Conservation (phyloP, 2,329 filamentous ascomycete species). For the Beauveria sp. region DNA sequence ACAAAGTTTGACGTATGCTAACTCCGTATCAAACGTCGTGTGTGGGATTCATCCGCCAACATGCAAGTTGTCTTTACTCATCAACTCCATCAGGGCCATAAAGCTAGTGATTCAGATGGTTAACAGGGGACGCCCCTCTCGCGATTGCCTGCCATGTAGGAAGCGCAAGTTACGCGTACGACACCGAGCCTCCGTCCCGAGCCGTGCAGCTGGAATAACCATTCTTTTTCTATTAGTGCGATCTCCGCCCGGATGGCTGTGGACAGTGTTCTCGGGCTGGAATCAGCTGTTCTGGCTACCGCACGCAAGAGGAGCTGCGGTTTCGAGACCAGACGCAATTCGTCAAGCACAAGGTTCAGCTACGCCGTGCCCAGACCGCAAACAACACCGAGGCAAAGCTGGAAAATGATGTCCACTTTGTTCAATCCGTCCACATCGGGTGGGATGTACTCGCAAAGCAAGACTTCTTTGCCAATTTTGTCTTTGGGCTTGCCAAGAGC, state of each 20-base stretch:
- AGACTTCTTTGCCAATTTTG: conserved; percentile 19
- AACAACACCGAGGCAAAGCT: neutral
- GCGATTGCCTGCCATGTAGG: conserved; percentile 19
- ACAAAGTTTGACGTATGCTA: neutral
- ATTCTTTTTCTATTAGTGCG: conserved; percentile 13
- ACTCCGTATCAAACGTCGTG: neutral
- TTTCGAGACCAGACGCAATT: conserved; percentile 18
- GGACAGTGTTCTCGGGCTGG: conserved; percentile 19
- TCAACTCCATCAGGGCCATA: neutral
- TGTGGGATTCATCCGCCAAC: neutral
- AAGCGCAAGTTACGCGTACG: conserved; percentile 18
- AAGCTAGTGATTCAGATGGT: conserved; percentile 15
- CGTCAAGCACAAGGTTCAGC: conserved; percentile 13
- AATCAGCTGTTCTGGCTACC: conserved; percentile 20
- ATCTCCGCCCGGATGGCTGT: conserved; percentile 15
- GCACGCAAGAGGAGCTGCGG: conserved; percentile 17
- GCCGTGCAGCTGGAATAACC: neutral
- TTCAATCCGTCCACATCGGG: conserved; percentile 7
- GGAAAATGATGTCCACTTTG: neutral
- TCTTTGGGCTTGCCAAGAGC: conserved; percentile 17
- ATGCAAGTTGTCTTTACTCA: neutral
- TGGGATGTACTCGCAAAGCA: conserved; percentile 17
- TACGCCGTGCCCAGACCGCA: neutral
- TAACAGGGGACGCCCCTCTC: conserved; percentile 16
- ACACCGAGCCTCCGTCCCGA: neutral